Base-by-base conservation (phyloP, 305 asterid genomes). In the Rubia tinctorum region DNA sequence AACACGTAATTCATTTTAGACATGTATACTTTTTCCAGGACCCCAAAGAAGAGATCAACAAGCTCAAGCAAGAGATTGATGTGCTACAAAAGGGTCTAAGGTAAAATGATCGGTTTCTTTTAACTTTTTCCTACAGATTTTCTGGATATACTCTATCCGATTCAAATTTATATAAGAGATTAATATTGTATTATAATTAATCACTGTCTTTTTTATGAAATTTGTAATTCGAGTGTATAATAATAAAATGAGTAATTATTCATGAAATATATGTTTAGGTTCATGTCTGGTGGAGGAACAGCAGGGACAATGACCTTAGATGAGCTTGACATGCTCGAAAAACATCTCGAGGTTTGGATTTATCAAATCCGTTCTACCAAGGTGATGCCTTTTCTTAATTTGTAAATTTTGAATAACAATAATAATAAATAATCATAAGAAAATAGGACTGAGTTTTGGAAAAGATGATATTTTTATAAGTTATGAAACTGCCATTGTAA, bases 21-120 rank as follows among this genome's bases (percentile, higher is more conserved):
- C 3, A 30, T 30, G 23, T 53, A 53, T 53, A 18, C 49, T 55
- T 25, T 7, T 25, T 68, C 49, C 79, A 92, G 98, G 95, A 88
- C 66, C 87, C 91, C 69, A 88, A 86, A 74, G 91, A 86, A 64
- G 97, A 93, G 88, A 81, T 90, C 53, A 77, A 76, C 71, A 84
- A 86, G 89, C 87, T 93, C 82, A 93, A 88, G 90, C 82, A 84
- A 77, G 98, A 91, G 87, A 87, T 90, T 80, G 97, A 85, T 66
- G 84, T 87, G 44, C 97, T 93, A 69, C 98, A 88, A 78, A 90
- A 88, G 76, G 95, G 95, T 71, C 79, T 88, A 58, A 87, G 96
- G 98, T 93, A 82, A 68, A 60, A 30, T 0, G 7, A 25, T 17
- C n/a, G 0, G 17, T 2, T 45, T 45, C 11, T 17, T 45, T 45